phyloP scores from a whole-genome alignment of 2,329 filamentous ascomycete genomes.

The Phaeophleospora eucalypticola region DNA sequence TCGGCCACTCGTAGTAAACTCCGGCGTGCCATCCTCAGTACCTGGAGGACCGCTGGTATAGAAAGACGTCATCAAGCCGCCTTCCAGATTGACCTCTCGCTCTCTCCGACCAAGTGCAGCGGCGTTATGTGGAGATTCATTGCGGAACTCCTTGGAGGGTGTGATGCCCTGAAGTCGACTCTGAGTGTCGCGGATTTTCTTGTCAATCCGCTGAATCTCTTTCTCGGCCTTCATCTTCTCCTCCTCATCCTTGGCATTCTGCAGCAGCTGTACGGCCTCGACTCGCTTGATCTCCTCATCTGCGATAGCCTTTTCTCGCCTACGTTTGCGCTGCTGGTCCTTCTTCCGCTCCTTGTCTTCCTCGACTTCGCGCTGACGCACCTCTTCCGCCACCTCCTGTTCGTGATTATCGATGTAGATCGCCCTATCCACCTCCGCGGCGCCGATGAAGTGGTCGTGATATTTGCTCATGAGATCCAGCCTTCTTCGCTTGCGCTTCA shows the following conservation, averaged over 20 bases:
- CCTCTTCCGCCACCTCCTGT: constrained; percentile 75
- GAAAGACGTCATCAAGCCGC: constrained; percentile 80
- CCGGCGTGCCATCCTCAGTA: constrained; percentile 29
- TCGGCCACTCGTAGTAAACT: constrained; percentile 22
- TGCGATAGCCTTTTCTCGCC: constrained; percentile 89
- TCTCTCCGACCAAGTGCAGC: constrained; percentile 28
- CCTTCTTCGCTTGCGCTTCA: constrained; percentile 64
- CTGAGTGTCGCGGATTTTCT: constrained; percentile 89
- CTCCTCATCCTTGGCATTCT: constrained; percentile 73
- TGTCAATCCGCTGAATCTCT: constrained; percentile 83
- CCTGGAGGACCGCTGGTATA: constrained; percentile 40
- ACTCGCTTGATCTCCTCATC: constrained; percentile 82
- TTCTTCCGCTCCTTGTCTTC: constrained; percentile 99
- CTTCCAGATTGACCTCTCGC: constrained; percentile 70
- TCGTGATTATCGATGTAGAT: constrained; percentile 75
- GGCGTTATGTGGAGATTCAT: constrained; percentile 54
- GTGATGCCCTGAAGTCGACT: constrained; percentile 81
- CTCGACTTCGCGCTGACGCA: constrained; percentile 82
- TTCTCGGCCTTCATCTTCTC: constrained; percentile 76
- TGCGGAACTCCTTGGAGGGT: constrained; percentile 65
- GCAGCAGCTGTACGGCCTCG: constrained; percentile 71
- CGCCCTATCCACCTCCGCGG: constrained; percentile 67
- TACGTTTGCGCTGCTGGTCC: constrained; percentile 96
- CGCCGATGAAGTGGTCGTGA: constrained; percentile 58
- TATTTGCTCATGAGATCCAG: constrained; percentile 53